Evolutionary conservation across 2,329 filamentous ascomycete species (phyloP).

Genomic region (Whalleya microplaca): DNA sequence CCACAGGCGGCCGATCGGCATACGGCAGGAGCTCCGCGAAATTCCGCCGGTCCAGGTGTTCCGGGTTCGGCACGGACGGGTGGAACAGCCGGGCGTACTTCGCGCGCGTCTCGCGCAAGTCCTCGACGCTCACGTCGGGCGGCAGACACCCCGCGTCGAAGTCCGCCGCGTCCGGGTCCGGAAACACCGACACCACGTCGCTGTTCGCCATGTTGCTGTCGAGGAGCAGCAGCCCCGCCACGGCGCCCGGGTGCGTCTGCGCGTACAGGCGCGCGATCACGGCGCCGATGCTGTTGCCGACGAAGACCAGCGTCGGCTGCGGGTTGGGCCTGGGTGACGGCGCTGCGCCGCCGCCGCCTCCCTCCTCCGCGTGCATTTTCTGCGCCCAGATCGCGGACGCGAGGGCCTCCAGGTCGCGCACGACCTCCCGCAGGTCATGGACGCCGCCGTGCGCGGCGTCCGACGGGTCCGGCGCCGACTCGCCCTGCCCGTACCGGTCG

Average conservation of each 20-base stretch:
- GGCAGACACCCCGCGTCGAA: constrained; percentile 49
- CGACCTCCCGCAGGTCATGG: constrained; percentile 50
- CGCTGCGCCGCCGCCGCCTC: background rate
- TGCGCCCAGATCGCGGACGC: constrained; percentile 43
- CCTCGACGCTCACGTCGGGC: constrained; percentile 37
- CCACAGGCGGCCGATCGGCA: constrained; percentile 45
- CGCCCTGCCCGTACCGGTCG: constrained; percentile 62
- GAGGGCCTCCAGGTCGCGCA: constrained; percentile 49
- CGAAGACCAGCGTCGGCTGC: constrained; percentile 46
- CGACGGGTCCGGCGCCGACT: constrained; percentile 48
- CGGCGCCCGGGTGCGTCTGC: constrained; percentile 47
- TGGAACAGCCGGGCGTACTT: constrained; percentile 49
- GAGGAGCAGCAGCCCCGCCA: constrained; percentile 54
- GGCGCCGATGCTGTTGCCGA: constrained; percentile 58
- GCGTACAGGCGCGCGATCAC: constrained; percentile 56
- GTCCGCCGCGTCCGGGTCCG: constrained; percentile 52
- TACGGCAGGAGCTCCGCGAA: constrained; percentile 48
- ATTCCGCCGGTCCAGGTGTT: constrained; percentile 53
- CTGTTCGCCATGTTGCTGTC: constrained; percentile 62
- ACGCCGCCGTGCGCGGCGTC: constrained; percentile 53
- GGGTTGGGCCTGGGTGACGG: background rate
- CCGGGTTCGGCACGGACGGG: constrained; percentile 52
- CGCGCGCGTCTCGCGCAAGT: constrained; percentile 39
- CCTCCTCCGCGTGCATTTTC: constrained; percentile 29
- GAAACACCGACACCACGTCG: constrained; percentile 58